Conservation (phyloP, 169 alveolate species). For the Perkinsus chesapeaki region DNA sequence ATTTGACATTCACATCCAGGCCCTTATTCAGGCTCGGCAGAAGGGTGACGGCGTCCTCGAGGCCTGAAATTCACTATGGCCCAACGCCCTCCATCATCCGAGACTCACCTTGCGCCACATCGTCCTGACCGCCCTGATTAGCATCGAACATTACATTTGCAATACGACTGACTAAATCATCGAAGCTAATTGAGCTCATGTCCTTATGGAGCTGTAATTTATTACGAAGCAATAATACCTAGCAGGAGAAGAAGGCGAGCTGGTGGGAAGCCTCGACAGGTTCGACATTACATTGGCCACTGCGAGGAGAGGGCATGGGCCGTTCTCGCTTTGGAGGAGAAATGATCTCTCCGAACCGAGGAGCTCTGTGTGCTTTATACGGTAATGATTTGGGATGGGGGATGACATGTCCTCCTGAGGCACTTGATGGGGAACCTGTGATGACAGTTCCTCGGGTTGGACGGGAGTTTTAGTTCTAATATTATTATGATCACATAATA, state of each 20-base stretch:
- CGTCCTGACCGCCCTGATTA: conserved; percentile 23
- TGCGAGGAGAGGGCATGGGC: conserved; percentile 39
- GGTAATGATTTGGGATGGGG: conserved; percentile 19
- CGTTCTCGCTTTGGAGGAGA: conserved; percentile 34
- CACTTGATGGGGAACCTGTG: not conserved
- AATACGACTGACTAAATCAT: conserved; percentile 20
- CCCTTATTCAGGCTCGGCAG: conserved; percentile 40
- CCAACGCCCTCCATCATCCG: no score
- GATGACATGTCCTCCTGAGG: not conserved
- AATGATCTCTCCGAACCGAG: conserved; percentile 31
- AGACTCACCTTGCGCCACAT: not conserved
- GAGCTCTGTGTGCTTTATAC: conserved; percentile 29
- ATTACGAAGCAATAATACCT: conserved; percentile 24
- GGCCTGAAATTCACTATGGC: no score
- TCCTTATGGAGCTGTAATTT: conserved; percentile 33
- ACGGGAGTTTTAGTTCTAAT: not conserved
- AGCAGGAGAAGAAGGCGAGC: not conserved
- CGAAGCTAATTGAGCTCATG: conserved; percentile 30
- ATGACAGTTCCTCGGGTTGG: not conserved
- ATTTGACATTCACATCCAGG: conserved; percentile 38
- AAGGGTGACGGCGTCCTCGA: conserved; percentile 33
- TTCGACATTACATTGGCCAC: conserved; percentile 18
- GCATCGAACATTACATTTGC: conserved; percentile 34
- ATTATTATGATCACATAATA: no score
- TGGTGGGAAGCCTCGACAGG: not conserved